Base-by-base conservation (phyloP, 2,329 filamentous ascomycete species). In the Colletotrichum karsti region DNA sequence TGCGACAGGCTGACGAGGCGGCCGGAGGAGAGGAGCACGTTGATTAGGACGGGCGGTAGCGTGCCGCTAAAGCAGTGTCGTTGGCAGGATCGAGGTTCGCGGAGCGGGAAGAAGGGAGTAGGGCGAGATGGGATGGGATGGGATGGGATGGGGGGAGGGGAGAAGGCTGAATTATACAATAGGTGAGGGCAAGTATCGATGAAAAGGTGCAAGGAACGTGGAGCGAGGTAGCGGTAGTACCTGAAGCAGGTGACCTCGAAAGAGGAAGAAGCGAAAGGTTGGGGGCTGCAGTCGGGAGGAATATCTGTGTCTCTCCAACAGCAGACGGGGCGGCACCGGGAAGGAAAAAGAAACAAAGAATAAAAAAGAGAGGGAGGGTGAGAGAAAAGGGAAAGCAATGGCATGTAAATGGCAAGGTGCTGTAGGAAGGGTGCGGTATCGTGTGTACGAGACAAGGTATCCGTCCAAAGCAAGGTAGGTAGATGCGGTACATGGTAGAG, bases 1-100 rank as follows among this genome's bases (percentile, higher is more conserved):
- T 69, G 65, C 68, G 59, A 70, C 64, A 70, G 64, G 58, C 59
- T 70, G 54, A 28, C 54, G 57, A 59, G 55, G 58, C 65, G 48
- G 64, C 39, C 64, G 50, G 51, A 56, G 60, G 37, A 54, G 51
- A 56, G 60, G 37, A 54, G 60, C 64, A 64, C 61, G 53, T 41
- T 67, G 60, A 41, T 58, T 64, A 58, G 64, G n/a, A 67, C 46
- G 60, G 58, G 44, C 53, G 50, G 44, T 63, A 64, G 53, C 60
- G 60, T 56, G 48, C 54, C 56, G 66, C 55, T 66, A 37, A 48
- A 30, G 46, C 46, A 51, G 54, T 35, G 33, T 35, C 33, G 33
- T 35, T 35, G 30, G 51, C 18, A 51, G 30, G 50, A 20, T 26
- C 60, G 62, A 35, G 30, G 51, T 28, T 55, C 39, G 67, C 39